phyloP scores from a whole-genome alignment of 2,329 filamentous ascomycete species.

The Ceratocystis diversiconidia region DNA sequence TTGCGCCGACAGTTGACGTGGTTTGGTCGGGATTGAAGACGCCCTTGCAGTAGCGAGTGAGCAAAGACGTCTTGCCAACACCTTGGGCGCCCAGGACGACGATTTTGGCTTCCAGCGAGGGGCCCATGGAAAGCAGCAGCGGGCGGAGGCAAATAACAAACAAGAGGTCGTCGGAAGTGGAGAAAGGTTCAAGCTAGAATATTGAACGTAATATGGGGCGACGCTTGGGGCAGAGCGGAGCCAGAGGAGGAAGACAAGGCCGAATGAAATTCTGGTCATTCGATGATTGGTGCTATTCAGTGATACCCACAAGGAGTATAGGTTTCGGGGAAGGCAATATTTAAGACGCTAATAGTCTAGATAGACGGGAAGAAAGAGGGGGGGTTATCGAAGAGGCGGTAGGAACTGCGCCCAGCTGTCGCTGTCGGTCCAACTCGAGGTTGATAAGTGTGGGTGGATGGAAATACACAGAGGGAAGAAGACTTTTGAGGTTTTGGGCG shows the following conservation, averaged over 20 bases:
- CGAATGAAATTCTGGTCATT: too few relatives aligned
- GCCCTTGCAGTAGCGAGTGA: slow-evolving; percentile 63
- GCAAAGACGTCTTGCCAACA: slow-evolving; percentile 66
- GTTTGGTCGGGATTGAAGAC: slow-evolving; percentile 50
- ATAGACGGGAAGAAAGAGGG: background rate
- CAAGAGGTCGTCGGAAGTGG: background rate
- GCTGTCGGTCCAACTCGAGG: too few relatives aligned
- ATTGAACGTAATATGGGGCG: background rate
- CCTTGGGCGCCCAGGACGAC: slow-evolving; percentile 67
- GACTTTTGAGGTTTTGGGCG: background rate
- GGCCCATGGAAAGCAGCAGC: slow-evolving; percentile 24
- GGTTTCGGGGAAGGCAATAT: too few relatives aligned
- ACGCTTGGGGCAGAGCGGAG: background rate
- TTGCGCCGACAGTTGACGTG: slow-evolving; percentile 63
- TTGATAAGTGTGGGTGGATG: background rate
- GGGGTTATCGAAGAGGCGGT: background rate
- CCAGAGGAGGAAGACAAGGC: background rate
- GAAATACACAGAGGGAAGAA: background rate
- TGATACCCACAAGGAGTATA: too few relatives aligned
- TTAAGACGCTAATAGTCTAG: too few relatives aligned
- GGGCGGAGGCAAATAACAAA: background rate
- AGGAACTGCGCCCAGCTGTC: too few relatives aligned
- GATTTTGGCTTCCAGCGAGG: slow-evolving; percentile 66
- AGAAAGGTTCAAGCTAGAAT: background rate
- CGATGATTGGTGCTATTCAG: too few relatives aligned